Conservation (phyloP, 257 asterid species). For the Handroanthus guayacan region DNA sequence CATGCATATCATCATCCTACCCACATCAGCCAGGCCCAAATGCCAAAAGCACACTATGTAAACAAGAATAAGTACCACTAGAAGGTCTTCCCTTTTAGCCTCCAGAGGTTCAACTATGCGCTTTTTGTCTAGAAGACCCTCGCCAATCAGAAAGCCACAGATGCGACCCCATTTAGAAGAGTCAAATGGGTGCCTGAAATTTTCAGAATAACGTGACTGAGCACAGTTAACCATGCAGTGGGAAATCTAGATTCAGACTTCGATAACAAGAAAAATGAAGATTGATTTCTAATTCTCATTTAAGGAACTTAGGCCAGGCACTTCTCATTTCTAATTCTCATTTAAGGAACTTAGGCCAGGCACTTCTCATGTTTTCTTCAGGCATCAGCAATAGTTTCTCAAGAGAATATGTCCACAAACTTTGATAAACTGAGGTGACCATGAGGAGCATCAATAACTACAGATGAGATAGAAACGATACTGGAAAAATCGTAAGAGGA, state of each 20-base stretch:
- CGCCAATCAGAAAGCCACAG: slow-evolving; percentile 70
- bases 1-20: not conserved
- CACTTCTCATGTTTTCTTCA: not conserved
- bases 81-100: slow-evolving; percentile 87
- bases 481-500: not conserved
- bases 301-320: not conserved
- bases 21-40: slow-evolving; percentile 14
- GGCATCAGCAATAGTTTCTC: slow-evolving; percentile 21
- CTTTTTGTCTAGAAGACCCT: slow-evolving; percentile 66
- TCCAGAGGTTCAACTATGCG: slow-evolving; percentile 83
- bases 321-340: not conserved
- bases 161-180: slow-evolving; percentile 98
- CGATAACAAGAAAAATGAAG: not conserved
- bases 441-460: slow-evolving; percentile 1
- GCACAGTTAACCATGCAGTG: slow-evolving; percentile 10
- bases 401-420: slow-evolving; percentile 13
- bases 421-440: slow-evolving; percentile 12
- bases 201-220: slow-evolving; percentile 30
- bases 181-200: slow-evolving; percentile 94
- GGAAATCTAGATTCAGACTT: not conserved
- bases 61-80: slow-evolving; percentile 65
- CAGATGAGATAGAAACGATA: not conserved
- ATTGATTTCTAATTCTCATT: not conserved
- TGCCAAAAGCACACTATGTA: slow-evolving; percentile 10
- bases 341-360: not conserved